Conservation (phyloP, 2,329 filamentous ascomycete species). For the Pseudocercospora cruenta region DNA sequence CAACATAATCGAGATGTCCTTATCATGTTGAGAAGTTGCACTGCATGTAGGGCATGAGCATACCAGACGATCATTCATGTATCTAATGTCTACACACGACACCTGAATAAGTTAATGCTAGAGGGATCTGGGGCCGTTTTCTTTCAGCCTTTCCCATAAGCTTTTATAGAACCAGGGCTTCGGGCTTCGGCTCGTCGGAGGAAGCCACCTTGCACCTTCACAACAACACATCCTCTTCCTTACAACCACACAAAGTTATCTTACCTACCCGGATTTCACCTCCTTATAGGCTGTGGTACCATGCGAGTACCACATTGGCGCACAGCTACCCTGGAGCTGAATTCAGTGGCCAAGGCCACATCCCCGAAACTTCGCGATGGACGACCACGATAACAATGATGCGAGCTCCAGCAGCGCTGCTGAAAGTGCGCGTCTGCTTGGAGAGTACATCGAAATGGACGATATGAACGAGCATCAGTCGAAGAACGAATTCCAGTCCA, state of each 20-base stretch:
- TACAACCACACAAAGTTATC: not conserved
- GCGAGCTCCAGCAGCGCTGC: not conserved
- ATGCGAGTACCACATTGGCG: not conserved
- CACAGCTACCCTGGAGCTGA: not conserved
- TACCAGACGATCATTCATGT: too few relatives aligned
- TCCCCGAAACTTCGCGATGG: not conserved
- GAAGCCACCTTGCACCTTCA: not conserved
- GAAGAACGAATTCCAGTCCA: not conserved
- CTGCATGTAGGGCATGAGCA: not conserved
- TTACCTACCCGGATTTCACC: not conserved
- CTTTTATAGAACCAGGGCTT: not conserved
- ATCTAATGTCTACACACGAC: too few relatives aligned
- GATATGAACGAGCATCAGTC: not conserved
- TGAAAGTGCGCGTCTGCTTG: not conserved
- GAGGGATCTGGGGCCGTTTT: too few relatives aligned
- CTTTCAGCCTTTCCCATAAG: too few relatives aligned
- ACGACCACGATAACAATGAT: not conserved
- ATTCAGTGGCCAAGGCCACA: not conserved
- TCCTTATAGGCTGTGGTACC: not conserved
- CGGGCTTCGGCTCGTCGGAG: not conserved
- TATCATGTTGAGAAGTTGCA: not conserved
- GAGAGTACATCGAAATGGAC: not conserved
- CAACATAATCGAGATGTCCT: not conserved
- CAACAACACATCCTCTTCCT: not conserved
- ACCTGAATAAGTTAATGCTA: too few relatives aligned